phyloP scores from a whole-genome alignment of 1,139 yeast genomes.

The Yamadazyma atmosphaerica region DNA sequence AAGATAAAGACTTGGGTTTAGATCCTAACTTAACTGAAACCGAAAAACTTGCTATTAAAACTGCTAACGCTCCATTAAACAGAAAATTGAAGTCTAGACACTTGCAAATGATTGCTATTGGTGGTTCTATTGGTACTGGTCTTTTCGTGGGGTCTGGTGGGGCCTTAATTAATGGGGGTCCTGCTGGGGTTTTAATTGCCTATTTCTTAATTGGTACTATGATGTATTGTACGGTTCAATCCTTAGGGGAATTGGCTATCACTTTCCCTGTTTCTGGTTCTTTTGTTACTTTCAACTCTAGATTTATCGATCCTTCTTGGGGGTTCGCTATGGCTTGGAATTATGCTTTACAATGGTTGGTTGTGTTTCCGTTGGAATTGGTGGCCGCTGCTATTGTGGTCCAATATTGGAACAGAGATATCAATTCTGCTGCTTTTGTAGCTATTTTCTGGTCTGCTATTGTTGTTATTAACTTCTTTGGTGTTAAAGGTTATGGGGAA shows the following conservation, averaged over 20 bases:
- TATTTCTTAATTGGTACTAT: conserved; percentile 46
- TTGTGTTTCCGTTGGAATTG: conserved; percentile 69
- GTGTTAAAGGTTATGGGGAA: conserved; percentile 71
- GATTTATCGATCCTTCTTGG: conserved; percentile 71
- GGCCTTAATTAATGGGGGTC: conserved; percentile 63
- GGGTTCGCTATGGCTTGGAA: conserved; percentile 81
- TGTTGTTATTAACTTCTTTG: conserved; percentile 56
- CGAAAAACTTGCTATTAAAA: conserved; percentile 64
- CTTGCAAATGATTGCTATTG: conserved; percentile 83
- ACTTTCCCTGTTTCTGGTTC: conserved; percentile 77
- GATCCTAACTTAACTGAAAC: conserved; percentile 60
- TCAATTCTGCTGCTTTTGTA: conserved; percentile 70
- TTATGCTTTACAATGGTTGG: conserved; percentile 71
- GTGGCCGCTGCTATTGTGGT: conserved; percentile 77
- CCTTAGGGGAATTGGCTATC: conserved; percentile 71
- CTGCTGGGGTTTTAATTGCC: conserved; percentile 71
- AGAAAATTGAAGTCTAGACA: conserved; percentile 64
- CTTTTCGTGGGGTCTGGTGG: conserved; percentile 68
- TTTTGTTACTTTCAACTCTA: conserved; percentile 64
- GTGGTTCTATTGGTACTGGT: conserved; percentile 87
- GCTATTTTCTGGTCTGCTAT: conserved; percentile 62
- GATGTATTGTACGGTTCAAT: conserved; percentile 66
- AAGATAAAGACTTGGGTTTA: conserved; percentile 49
- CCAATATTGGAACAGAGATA: conserved; percentile 58
- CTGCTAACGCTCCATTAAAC: conserved; percentile 71